Conservation (phyloP, 306 rosid species). For the Fragaria nilgerrensis region DNA sequence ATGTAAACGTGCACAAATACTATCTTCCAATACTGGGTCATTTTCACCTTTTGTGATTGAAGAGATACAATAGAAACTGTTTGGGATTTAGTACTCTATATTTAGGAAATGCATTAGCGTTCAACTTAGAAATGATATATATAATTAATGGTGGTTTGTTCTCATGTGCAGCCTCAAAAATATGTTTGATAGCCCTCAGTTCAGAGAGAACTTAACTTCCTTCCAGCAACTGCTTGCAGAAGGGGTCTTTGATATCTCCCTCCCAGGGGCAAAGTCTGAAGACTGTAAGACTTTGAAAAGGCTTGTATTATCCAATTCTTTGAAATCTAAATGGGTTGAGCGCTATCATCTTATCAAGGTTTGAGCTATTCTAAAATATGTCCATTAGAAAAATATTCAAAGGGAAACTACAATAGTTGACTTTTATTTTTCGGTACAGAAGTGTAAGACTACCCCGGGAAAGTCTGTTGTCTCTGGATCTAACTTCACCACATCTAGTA, state of each 20-base stretch:
- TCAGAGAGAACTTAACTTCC: constrained; percentile 74
- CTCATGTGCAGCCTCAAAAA: constrained; percentile 66
- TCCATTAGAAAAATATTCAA: background rate
- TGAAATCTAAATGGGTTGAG: constrained; percentile 80
- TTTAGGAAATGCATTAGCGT: background rate
- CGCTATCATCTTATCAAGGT: constrained; percentile 74
- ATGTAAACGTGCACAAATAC: background rate
- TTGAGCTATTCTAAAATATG: constrained; percentile 30
- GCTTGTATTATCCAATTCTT: constrained; percentile 58
- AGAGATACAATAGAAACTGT: background rate
- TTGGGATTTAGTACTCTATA: background rate
- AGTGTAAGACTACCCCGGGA: constrained; percentile 43
- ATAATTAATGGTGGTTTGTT: constrained; percentile 28
- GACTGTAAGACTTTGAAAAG: constrained; percentile 81
- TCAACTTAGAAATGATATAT: constrained; percentile 11
- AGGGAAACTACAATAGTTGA: constrained; percentile 1
- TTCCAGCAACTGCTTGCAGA: constrained; percentile 89
- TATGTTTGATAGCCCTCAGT: constrained; percentile 74
- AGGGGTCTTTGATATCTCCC: constrained; percentile 79
- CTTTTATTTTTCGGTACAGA: constrained; percentile 50
- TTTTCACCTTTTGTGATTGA: constrained; percentile 14
- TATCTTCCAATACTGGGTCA: background rate
- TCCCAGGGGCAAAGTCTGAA: constrained; percentile 63
- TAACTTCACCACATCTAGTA: constrained; percentile 43
- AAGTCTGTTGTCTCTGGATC: constrained; percentile 44